Conservation (phyloP, 805 yeast species). For the Candida stauntonica region DNA sequence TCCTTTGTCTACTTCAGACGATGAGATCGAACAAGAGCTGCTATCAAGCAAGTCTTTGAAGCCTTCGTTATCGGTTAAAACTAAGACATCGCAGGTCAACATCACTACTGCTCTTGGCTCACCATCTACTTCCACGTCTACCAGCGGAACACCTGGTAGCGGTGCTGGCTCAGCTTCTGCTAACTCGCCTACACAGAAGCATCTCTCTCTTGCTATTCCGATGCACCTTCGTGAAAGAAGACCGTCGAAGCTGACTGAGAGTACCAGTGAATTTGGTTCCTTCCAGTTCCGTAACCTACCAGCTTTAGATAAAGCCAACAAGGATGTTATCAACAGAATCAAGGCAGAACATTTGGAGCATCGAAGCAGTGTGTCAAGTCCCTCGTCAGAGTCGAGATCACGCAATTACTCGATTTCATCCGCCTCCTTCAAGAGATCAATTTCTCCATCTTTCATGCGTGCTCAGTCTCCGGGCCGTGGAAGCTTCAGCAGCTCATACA, state of each 20-base stretch:
- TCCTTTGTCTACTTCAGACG: slow-evolving; percentile 38
- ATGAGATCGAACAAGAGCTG: slow-evolving; percentile 28
- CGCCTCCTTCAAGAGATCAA: slow-evolving; percentile 42
- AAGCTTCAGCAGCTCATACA: slow-evolving; percentile 17
- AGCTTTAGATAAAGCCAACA: slow-evolving; percentile 89
- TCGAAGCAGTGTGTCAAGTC: slow-evolving; percentile 34
- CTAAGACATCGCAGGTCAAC: slow-evolving; percentile 2
- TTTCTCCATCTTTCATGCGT: slow-evolving; percentile 38
- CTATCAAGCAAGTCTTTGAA: neutral
- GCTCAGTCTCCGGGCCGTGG: slow-evolving; percentile 31
- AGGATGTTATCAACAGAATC: slow-evolving; percentile 83
- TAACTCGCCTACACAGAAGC: slow-evolving; percentile 33
- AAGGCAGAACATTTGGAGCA: slow-evolving; percentile 69
- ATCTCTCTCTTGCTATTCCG: slow-evolving; percentile 46
- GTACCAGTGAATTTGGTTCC: slow-evolving; percentile 76
- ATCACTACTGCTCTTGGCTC: slow-evolving; percentile 25
- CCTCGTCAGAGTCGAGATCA: slow-evolving; percentile 33
- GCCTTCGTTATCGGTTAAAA: slow-evolving; percentile 3
- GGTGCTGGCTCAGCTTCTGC: too few relatives aligned
- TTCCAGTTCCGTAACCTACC: slow-evolving; percentile 86
- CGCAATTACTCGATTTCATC: slow-evolving; percentile 29
- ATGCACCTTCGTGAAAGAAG: slow-evolving; percentile 64
- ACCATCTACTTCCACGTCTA: slow-evolving; percentile 18
- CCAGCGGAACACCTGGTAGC: too few relatives aligned
- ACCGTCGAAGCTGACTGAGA: slow-evolving; percentile 64